A percentile compares a stretch with the other conserved stretches of the same genome.
Evolutionary conservation across 2,329 filamentous ascomycete species (phyloP).

Genomic region (Drechslerella stenobrocha): DNA sequence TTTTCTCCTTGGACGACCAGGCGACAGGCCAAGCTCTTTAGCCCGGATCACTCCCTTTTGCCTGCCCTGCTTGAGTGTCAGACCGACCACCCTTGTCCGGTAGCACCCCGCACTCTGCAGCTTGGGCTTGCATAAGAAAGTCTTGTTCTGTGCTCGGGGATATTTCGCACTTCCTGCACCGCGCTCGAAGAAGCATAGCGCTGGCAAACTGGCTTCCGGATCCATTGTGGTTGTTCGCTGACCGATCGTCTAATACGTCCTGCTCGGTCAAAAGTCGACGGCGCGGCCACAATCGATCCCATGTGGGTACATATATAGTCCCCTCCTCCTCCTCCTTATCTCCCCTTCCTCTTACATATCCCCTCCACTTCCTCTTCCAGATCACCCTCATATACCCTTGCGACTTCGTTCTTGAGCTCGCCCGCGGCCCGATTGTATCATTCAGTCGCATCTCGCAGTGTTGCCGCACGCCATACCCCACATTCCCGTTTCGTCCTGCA

Average conservation of each 20-base stretch:
- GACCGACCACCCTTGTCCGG: slow-evolving; percentile 15
- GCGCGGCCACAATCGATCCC: slow-evolving; percentile 48
- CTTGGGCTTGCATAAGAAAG: slow-evolving; percentile 14
- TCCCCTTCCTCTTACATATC: not conserved
- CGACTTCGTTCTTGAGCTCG: slow-evolving; percentile 1
- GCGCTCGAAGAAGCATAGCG: slow-evolving; percentile 29
- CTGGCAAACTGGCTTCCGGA: slow-evolving; percentile 28
- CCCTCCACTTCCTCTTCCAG: too few species aligned
- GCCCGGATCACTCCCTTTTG: slow-evolving; percentile 21
- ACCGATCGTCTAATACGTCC: slow-evolving; percentile 4
- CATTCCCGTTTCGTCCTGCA: slow-evolving; percentile 2
- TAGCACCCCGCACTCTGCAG: slow-evolving; percentile 41
- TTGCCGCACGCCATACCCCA: slow-evolving; percentile 20
- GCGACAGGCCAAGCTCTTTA: slow-evolving; percentile 46
- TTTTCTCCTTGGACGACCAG: slow-evolving; percentile 44
- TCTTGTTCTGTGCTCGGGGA: slow-evolving; percentile 37
- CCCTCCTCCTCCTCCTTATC: slow-evolving; percentile 30
- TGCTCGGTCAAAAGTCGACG: slow-evolving; percentile 17
- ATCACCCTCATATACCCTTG: slow-evolving; percentile 9
- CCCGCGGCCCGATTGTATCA: not conserved
- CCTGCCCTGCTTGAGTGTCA: slow-evolving; percentile 4
- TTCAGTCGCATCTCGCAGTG: slow-evolving; percentile 7
- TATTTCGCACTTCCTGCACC: slow-evolving; percentile 27
- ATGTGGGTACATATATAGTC: slow-evolving; percentile 48
- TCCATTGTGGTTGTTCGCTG: slow-evolving; percentile 38